phyloP scores from a whole-genome alignment of 2,329 filamentous ascomycete genomes.

The Coleophoma crateriformis region DNA sequence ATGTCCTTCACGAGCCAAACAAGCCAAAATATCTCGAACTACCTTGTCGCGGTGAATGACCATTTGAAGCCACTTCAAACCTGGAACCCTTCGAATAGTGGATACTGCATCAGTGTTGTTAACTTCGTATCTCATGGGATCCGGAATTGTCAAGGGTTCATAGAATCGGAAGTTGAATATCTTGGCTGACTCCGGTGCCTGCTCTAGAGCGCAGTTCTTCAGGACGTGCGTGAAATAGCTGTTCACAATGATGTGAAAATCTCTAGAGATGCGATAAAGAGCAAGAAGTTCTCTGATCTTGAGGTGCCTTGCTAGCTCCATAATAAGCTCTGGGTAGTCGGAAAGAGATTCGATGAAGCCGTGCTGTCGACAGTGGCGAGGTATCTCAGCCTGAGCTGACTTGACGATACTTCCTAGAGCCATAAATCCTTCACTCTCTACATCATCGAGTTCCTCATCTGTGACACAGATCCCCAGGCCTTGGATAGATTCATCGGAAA shows the following conservation, averaged over 20 bases:
- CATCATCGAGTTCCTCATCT: too few relatives aligned
- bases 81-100: conserved; percentile 49
- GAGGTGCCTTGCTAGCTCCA: conserved; percentile 50
- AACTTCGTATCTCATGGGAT: conserved; percentile 45
- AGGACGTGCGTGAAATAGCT: conserved; percentile 54
- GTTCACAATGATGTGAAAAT: conserved; percentile 56
- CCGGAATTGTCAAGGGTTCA: conserved; percentile 47
- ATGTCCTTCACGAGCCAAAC: conserved; percentile 52
- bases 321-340: conserved; percentile 43
- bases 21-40: conserved; percentile 56
- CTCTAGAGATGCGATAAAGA: conserved; percentile 59
- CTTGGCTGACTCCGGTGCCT: conserved; percentile 47
- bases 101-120: conserved; percentile 16
- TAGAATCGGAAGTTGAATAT: conserved; percentile 61
- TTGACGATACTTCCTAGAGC: too few relatives aligned
- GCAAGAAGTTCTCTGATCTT: conserved; percentile 50
- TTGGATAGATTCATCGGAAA: conserved; percentile 1
- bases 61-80: conserved; percentile 64
- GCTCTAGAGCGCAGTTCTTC: conserved; percentile 44
- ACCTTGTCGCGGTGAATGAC: conserved; percentile 51
- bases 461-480: neutral
- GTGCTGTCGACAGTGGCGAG: neutral
- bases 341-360: conserved; percentile 37
- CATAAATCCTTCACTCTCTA: too few relatives aligned
- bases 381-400: too few relatives aligned